Base-by-base conservation (phyloP, 495 filamentous ascomycete genomes). In the Aspergillus hancockii region DNA sequence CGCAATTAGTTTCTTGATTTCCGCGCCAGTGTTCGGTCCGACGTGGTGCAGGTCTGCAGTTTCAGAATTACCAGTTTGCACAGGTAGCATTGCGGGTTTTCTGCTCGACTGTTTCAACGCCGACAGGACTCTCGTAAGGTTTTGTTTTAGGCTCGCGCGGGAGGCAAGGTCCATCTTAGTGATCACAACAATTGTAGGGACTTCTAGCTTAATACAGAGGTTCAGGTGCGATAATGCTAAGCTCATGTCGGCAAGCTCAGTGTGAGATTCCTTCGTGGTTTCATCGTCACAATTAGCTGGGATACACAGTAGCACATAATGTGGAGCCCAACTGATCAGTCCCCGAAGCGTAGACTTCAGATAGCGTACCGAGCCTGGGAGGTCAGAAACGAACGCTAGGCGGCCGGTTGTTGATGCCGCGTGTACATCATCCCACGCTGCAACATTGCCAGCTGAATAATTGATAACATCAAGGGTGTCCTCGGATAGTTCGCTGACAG, bases 341-440 rank as follows among this genome's bases (percentile, higher is more conserved):
- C 92, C 91, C 53, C 93, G 81, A 31, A 98, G 77, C 5, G 89
- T 92, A 2, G 95, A 97, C 57, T 93, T 86, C 41, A 92, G 80
- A 72, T 92, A 98, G 36, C 90, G 84, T 8, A 91, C 86, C 55
- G 94, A 90, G 2, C 94, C 94, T 3, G 94, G 93, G 34, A 93
- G 92, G 68, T 98, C 94, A 0, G 92, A 88, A 12, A 97, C 70
- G 57, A 97, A 90, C 12, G 92, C 90, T 6, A 98, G 73, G 51
- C 95, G 87, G 18, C 90, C 90, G 21, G 78, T 76, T 25, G 83
- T 82, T 2, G 91, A 85, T n/a, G 85, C 79, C 25, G 79, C 77
- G 71, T 98, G 94, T 49, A 97, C 92, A 71, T 98, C 94, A 62
- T 90, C 88, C 94, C 94, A 98, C 32, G 89, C 91, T 43, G 92